Percentiles rank a stretch among this genome's conserved stretches.
These are phyloP conservation scores for Malus asiatica DNA, from an alignment of 306 rosid species.

Conservation along the genomic window DNA sequence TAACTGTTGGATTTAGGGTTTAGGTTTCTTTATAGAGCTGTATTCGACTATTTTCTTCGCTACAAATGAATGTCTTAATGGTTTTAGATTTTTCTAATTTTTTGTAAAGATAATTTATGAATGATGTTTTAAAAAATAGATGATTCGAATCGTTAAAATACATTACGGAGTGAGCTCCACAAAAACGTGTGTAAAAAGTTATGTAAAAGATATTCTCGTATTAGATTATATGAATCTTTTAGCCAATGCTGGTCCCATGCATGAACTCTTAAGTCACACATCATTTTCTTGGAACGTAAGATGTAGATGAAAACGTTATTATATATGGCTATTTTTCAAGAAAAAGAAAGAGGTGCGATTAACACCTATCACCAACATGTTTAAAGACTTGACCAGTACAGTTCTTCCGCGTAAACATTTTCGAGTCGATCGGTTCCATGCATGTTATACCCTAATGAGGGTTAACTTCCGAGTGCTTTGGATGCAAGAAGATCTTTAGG, in stretches of 20 bases:
- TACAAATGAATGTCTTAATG: no score
- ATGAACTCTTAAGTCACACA: constrained; percentile 6
- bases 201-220: no score
- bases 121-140: no score
- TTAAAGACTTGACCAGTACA: background rate
- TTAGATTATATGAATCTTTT: background rate
- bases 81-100: no score
- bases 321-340: constrained; percentile 12
- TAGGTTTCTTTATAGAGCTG: no score
- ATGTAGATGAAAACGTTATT: constrained; percentile 7
- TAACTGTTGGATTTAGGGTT: no score
- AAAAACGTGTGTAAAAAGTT: no score
- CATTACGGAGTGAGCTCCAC: no score
- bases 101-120: no score
- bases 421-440: background rate
- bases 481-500: background rate
- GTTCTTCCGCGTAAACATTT: background rate
- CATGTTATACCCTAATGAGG: background rate
- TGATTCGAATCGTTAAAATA: no score
- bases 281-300: constrained; percentile 31
- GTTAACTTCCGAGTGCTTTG: background rate
- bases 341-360: constrained; percentile 7
- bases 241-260: constrained; percentile 9
- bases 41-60: no score
- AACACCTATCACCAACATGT: background rate